Evolutionary conservation across 163 green algal species (phyloP).

Genomic region (Chlamydomonas reinhardtii): DNA sequence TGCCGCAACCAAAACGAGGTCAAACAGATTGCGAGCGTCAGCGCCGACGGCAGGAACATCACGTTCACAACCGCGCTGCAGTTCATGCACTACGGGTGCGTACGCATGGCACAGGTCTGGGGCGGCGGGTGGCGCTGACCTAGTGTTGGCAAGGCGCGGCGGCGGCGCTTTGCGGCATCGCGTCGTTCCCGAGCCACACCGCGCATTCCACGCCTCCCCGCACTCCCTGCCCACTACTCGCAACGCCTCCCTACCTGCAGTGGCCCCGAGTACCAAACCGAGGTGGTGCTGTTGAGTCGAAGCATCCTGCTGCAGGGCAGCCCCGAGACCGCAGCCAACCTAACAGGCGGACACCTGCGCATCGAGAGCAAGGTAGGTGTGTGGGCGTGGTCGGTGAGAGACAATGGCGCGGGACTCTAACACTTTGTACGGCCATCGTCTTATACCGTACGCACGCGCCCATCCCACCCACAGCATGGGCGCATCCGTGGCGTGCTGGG

Average conservation of each 20-base stretch:
- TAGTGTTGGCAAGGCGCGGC: no score
- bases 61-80: not conserved
- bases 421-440: no score
- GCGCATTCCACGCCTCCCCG: no score
- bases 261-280: constrained; percentile 55
- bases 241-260: no score
- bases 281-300: constrained; percentile 68
- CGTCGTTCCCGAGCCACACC: no score
- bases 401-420: no score
- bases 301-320: constrained; percentile 59
- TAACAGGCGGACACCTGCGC: constrained; percentile 48
- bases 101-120: no score
- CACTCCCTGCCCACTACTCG: no score
- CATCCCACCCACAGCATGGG: not conserved
- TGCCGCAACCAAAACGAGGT: constrained; percentile 54
- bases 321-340: not conserved
- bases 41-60: not conserved
- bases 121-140: no score
- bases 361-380: constrained; percentile 45
- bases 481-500: constrained; percentile 58
- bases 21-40: not conserved
- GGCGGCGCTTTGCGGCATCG: no score
- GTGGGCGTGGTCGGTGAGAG: not conserved
- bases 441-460: no score
- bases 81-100: not conserved